Conservation (phyloP, 768 basidiomycete species). For the Boletus sp. region DNA sequence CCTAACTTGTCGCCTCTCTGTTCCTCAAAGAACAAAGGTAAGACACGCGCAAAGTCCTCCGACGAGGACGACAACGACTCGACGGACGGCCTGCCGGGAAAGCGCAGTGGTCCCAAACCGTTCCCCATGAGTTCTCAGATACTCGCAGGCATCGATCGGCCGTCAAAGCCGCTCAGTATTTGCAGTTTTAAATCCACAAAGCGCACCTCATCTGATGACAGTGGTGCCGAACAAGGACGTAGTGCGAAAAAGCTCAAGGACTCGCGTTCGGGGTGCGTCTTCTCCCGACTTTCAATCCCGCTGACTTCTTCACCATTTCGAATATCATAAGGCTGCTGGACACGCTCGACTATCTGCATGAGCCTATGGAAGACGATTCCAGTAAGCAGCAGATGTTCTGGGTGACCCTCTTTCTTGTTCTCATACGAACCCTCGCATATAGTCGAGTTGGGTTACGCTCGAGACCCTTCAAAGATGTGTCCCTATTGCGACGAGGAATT, state of each 20-base stretch:
- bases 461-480: conserved; percentile 69
- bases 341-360: conserved; percentile 14
- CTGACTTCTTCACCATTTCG: background rate
- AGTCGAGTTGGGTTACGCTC: conserved; percentile 52
- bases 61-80: conserved; percentile 1
- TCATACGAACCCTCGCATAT: conserved; percentile 1
- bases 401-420: background rate
- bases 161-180: conserved; percentile 22
- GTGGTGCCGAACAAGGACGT: conserved; percentile 26
- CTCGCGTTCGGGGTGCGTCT: conserved; percentile 11
- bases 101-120: conserved; percentile 23
- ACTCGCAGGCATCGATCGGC: conserved; percentile 37
- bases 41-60: conserved; percentile 4
- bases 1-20: conserved; percentile 27
- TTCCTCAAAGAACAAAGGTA: conserved; percentile 17
- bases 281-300: conserved; percentile 7
- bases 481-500: conserved; percentile 78
- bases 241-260: conserved; percentile 36
- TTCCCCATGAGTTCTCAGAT: conserved; percentile 52
- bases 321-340: conserved; percentile 8
- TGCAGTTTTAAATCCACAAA: conserved; percentile 20
- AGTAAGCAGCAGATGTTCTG: conserved; percentile 30
- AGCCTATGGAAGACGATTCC: conserved; percentile 39
- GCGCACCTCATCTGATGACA: conserved; percentile 35
- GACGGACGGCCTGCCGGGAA: background rate